Percentiles rank a stretch among this genome's conserved stretches.
Evolutionary conservation across 331 rosid species (phyloP).

Genomic region (Phaseolus coccineus): DNA sequence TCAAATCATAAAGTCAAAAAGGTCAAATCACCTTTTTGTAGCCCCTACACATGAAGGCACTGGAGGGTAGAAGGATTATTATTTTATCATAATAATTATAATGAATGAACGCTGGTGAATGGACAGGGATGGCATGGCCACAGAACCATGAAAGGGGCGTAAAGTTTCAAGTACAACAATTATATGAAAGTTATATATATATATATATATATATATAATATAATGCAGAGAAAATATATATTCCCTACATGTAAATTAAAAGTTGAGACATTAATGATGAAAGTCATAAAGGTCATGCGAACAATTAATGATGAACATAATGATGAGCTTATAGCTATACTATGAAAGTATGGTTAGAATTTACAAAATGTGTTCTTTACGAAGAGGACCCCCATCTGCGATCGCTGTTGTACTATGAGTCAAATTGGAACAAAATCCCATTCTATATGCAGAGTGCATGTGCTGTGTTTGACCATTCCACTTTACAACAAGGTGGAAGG

Average conservation of each 20-base stretch:
- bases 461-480: constrained; percentile 34
- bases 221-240: constrained; percentile 47
- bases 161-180: constrained; percentile 43
- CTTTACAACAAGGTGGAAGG: neutral
- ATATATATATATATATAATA: neutral
- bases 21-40: constrained; percentile 23
- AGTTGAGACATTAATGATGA: constrained; percentile 20
- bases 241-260: constrained; percentile 5
- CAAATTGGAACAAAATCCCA: constrained; percentile 30
- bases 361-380: neutral
- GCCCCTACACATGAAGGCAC: constrained; percentile 17
- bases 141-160: constrained; percentile 21
- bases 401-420: constrained; percentile 37
- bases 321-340: constrained; percentile 4
- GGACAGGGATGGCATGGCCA: constrained; percentile 40
- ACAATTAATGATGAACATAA: constrained; percentile 29
- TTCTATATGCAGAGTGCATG: constrained; percentile 22
- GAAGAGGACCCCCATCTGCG: constrained; percentile 37
- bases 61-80: constrained; percentile 3
- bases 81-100: neutral
- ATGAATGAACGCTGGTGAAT: neutral
- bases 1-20: constrained; percentile 6
- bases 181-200: constrained; percentile 19
- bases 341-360: neutral
- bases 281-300: neutral